These are phyloP conservation scores for Talaromyces nanjingensis DNA, from an alignment of 495 filamentous ascomycete species.

Conservation along the genomic window DNA sequence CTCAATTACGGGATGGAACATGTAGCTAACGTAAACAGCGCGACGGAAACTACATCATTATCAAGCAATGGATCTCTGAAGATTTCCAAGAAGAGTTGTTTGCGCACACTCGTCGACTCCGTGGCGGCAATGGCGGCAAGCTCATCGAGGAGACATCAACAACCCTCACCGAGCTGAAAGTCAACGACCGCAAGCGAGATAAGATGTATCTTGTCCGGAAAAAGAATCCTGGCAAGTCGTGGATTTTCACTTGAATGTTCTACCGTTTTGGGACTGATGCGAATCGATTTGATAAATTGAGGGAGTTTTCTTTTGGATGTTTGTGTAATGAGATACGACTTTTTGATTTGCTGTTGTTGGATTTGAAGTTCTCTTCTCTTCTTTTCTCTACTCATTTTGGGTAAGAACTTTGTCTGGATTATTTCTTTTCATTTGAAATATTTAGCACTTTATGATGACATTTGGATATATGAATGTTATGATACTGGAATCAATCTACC, in stretches of 20 bases:
- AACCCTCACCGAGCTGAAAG: slow-evolving; percentile 39
- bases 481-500: background rate
- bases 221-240: slow-evolving; percentile 39
- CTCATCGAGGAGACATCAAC: slow-evolving; percentile 35
- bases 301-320: slow-evolving; percentile 4
- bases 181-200: slow-evolving; percentile 46
- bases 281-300: background rate
- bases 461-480: background rate
- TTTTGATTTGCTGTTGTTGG: slow-evolving; percentile 19
- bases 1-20: background rate
- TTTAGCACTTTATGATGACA: background rate
- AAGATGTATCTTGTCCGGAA: slow-evolving; percentile 57
- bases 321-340: slow-evolving; percentile 11
- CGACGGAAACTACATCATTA: slow-evolving; percentile 66
- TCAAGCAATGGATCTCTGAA: slow-evolving; percentile 70
- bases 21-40: slow-evolving; percentile 18
- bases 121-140: slow-evolving; percentile 50
- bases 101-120: slow-evolving; percentile 58
- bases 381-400: background rate
- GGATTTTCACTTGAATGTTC: slow-evolving; percentile 27
- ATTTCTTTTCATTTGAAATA: background rate
- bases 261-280: slow-evolving; percentile 9
- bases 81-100: slow-evolving; percentile 67
- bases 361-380: slow-evolving; percentile 13
- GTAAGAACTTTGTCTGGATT: background rate